Evolutionary conservation across 148 eudicot genomes (phyloP).

Genomic region (Chenopodium quinoa): DNA sequence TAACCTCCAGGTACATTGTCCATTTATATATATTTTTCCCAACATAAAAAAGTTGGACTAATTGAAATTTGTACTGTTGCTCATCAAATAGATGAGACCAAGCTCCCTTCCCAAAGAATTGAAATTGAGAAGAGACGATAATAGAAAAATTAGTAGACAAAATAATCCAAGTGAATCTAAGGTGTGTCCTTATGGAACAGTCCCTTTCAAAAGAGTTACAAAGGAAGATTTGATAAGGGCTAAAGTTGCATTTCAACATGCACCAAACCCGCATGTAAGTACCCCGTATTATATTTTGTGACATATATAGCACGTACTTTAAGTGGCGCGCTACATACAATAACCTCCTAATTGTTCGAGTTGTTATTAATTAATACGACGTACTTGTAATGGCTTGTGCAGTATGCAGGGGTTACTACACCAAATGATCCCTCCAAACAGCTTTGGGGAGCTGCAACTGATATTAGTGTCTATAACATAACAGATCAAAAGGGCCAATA

Average conservation of each 20-base stretch:
- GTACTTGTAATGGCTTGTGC: not conserved
- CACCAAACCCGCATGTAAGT: conserved; percentile 13
- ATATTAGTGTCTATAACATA: conserved; percentile 22
- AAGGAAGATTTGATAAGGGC: conserved; percentile 18
- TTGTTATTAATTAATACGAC: too few species aligned
- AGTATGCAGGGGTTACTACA: conserved; percentile 21
- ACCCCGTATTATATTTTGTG: not conserved
- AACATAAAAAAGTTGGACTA: not conserved
- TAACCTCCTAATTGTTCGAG: too few species aligned
- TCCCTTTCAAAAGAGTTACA: conserved; percentile 18
- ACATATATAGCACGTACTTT: too few species aligned
- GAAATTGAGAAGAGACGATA: not conserved
- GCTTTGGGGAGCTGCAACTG: conserved; percentile 14
- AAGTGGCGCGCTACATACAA: too few species aligned
- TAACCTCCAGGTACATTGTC: conserved; percentile 21
- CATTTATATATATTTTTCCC: not conserved
- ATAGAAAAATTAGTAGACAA: not conserved
- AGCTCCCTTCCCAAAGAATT: conserved; percentile 5
- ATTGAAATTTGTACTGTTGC: not conserved
- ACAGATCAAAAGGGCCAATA: not conserved
- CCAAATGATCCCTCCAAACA: not conserved
- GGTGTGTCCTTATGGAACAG: conserved; percentile 16
- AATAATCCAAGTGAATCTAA: not conserved
- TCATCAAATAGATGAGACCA: conserved; percentile 21
- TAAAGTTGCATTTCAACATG: not conserved